Base-by-base conservation (phyloP, 768 basidiomycete species). In the Boletellus ananas region DNA sequence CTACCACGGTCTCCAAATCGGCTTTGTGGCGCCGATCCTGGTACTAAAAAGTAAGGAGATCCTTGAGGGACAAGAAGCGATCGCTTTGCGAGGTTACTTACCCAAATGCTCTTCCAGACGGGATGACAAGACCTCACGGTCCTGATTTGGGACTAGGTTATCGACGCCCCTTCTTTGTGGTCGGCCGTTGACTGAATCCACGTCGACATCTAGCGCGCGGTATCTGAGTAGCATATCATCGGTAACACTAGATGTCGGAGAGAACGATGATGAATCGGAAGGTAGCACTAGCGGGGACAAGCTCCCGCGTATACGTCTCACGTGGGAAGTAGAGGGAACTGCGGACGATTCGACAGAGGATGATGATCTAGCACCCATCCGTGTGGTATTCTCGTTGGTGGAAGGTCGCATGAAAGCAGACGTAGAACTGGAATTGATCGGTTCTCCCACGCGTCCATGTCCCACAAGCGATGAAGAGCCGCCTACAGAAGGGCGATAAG, bases 281-380 rank as follows among this genome's bases (percentile, higher is more conserved):
- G 61, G 17, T 21, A 65, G 51, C 2, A 55, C 56, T 2, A 65
- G 55, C 3, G 65, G 65, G 14, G 65, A 67, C 34, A 67, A 25
- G 52, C 54, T 67, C 45, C 55, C 54, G 48, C 58, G 62, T 36
- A 43, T 21, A 43, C 45, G 59, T 52, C 55, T 49, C 34, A 35
- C 37, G 18, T 55, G 55, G 16, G 60, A 52, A 23, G 50, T 14
- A 1, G 55, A 41, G n/a, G 41, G 25, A 17, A 41, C 10, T 17
- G 48, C 37, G 12, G 55, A 49, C 2, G 55, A 23, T 11, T 54
- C 56, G 14, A 59, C 25, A 31, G 55, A 31, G 34, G 47, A 13
- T 2, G 56, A 53, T 1, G 62, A 54, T 49, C 58, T 51, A 29
- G 43, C 4, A 36, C 8, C 42, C 6, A 33, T 16, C 33, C 54